A percentile compares a stretch with the other conserved stretches of the same genome.
Conservation (phyloP, 83 land plant species). For the Larix sibirica region DNA sequence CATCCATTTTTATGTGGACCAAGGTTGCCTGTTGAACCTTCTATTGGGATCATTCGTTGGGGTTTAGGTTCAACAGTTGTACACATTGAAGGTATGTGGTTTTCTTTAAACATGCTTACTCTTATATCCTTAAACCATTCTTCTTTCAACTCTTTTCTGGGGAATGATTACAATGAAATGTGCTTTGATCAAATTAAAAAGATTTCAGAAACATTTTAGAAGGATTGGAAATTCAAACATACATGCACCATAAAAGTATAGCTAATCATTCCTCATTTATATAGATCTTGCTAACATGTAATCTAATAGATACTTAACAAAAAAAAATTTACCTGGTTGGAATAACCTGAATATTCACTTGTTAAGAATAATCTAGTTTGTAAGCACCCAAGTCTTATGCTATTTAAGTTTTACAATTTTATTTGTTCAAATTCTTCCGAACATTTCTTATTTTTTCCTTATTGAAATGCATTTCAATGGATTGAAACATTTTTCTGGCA, state of each 20-base stretch:
- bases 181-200: not conserved
- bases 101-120: not conserved
- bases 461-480: not conserved
- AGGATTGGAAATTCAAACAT: not conserved
- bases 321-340: not conserved
- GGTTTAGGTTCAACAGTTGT: too few relatives aligned
- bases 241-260: not conserved
- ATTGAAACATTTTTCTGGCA: not conserved
- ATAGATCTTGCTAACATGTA: not conserved
- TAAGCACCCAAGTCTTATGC: not conserved
- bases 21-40: constrained; percentile 26
- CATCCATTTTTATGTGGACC: constrained; percentile 4
- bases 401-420: not conserved
- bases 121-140: not conserved
- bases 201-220: not conserved
- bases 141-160: not conserved
- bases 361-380: not conserved
- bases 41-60: constrained; percentile 32
- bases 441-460: not conserved
- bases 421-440: not conserved
- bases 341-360: not conserved
- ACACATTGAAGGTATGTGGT: constrained; percentile 28
- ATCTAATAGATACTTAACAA: not conserved
- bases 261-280: too few relatives aligned
- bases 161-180: not conserved